Conservation (phyloP, 2,329 filamentous ascomycete genomes). For the Emergomyces africanus region DNA sequence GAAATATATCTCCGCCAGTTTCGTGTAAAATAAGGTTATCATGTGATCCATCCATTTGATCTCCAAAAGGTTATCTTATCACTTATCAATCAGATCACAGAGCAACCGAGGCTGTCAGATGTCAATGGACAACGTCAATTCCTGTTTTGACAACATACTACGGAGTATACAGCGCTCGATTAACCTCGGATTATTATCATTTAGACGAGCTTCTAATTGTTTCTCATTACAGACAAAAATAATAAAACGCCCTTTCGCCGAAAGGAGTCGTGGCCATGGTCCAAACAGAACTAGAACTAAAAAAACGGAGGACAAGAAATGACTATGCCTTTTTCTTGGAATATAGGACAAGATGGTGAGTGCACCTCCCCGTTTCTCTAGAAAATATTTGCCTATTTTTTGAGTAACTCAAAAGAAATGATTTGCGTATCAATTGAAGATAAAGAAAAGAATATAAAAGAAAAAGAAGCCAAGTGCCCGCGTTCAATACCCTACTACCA, state of each 20-base stretch:
- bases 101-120: neutral
- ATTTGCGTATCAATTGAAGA: neutral
- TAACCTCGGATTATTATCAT: neutral
- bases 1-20: neutral
- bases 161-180: no score
- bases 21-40: neutral
- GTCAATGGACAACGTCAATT: neutral
- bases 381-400: neutral
- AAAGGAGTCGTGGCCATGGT: slow-evolving; percentile 11
- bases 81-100: neutral
- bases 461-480: neutral
- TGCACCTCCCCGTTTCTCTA: neutral
- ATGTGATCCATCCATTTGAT: no score
- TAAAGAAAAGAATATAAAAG: neutral
- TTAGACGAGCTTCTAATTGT: neutral
- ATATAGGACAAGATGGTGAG: slow-evolving; percentile 74
- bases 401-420: no score
- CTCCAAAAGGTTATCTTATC: no score
- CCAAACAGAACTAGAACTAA: slow-evolving; percentile 33
- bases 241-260: neutral
- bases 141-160: neutral
- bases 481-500: neutral
- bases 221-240: neutral
- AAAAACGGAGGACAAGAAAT: slow-evolving; percentile 45
- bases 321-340: slow-evolving; percentile 72